Conservation (phyloP, 2,329 filamentous ascomycete genomes). For the Aspergillus pseudoviridinutans region DNA sequence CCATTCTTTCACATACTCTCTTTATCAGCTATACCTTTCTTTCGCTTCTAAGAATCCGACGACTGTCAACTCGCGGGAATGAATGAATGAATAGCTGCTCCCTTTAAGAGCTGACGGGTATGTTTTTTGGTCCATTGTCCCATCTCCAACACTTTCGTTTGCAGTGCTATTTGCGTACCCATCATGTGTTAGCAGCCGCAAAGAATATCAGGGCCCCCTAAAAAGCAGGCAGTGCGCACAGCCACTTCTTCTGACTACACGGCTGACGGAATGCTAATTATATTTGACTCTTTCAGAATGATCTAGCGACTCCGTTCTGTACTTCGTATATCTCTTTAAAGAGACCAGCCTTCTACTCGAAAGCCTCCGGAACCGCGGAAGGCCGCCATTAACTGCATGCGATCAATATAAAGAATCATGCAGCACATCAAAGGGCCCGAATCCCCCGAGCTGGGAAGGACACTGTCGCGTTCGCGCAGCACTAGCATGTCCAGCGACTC, state of each 20-base stretch:
- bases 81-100: background rate
- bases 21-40: background rate
- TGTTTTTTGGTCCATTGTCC: background rate
- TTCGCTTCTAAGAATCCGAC: background rate
- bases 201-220: background rate
- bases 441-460: constrained; percentile 25
- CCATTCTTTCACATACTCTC: background rate
- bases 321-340: background rate
- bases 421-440: constrained; percentile 29
- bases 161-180: background rate
- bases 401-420: constrained; percentile 21
- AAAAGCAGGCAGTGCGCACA: background rate
- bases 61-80: background rate
- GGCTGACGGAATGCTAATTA: background rate
- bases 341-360: background rate
- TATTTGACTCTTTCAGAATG: background rate
- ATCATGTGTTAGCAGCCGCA: background rate
- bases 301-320: background rate
- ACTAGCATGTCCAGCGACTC: constrained; percentile 39
- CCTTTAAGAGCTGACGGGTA: background rate
- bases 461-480: constrained; percentile 35
- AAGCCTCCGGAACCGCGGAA: background rate
- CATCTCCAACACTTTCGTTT: background rate
- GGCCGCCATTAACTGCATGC: constrained; percentile 1
- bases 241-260: background rate